Conservation (phyloP, 2,329 filamentous ascomycete genomes). For the Shiraia bambusicola region DNA sequence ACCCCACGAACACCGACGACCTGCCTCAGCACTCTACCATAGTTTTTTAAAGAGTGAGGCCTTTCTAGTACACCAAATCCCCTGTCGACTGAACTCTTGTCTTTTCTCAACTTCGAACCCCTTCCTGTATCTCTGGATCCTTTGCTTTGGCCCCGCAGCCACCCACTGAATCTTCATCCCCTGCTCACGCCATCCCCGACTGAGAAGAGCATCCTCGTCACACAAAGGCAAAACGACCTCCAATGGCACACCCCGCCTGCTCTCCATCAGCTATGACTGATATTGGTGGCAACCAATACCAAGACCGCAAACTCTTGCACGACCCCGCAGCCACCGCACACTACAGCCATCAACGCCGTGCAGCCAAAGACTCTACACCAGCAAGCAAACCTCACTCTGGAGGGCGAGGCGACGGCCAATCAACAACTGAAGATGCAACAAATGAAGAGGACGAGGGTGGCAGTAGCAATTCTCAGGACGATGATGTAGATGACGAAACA, state of each 20-base stretch:
- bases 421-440: slow-evolving; percentile 29
- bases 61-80: slow-evolving; percentile 36
- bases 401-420: slow-evolving; percentile 29
- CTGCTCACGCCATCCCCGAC: slow-evolving; percentile 2
- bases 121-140: slow-evolving; percentile 1
- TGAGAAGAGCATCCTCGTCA: slow-evolving; percentile 2
- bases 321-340: slow-evolving; percentile 21
- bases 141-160: slow-evolving; percentile 4
- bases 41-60: slow-evolving; percentile 40
- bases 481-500: slow-evolving; percentile 40
- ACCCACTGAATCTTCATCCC: not conserved
- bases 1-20: slow-evolving; percentile 40
- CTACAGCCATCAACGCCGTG: slow-evolving; percentile 25
- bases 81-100: slow-evolving; percentile 30
- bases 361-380: slow-evolving; percentile 19
- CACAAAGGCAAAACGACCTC: slow-evolving; percentile 3
- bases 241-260: slow-evolving; percentile 34
- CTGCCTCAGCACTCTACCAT: slow-evolving; percentile 33
- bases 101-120: slow-evolving; percentile 3
- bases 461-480: slow-evolving; percentile 33
- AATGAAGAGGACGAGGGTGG: slow-evolving; percentile 41
- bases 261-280: slow-evolving; percentile 26
- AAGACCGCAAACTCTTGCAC: slow-evolving; percentile 33
- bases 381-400: slow-evolving; percentile 24
- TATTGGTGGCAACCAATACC: slow-evolving; percentile 33